A percentile compares a stretch with the other conserved stretches of the same genome.
Conservation (phyloP, 768 basidiomycete species). For the Mycena floridula region DNA sequence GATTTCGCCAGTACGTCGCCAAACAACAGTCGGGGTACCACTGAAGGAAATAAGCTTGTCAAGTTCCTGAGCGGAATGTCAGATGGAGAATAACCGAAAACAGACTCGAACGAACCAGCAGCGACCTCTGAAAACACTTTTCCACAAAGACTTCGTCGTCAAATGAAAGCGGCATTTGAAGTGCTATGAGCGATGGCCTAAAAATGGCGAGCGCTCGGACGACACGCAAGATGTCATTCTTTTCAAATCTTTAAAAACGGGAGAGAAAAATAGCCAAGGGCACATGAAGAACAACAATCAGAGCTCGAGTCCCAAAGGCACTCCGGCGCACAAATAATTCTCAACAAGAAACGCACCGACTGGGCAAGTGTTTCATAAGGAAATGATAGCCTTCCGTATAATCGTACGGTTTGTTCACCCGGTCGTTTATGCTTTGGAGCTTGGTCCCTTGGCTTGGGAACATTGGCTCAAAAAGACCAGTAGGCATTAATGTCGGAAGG, state of each 20-base stretch:
- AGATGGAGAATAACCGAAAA: conserved; percentile 5
- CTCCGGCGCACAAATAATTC: conserved; percentile 29
- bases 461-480: conserved; percentile 23
- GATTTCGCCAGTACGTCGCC: conserved; percentile 97
- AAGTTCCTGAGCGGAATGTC: conserved; percentile 64
- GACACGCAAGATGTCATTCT: conserved; percentile 90
- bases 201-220: conserved; percentile 93
- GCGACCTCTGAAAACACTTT: conserved; percentile 88
- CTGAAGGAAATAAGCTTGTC: conserved; percentile 96
- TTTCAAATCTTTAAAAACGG: conserved; percentile 70
- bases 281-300: conserved; percentile 24
- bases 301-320: conserved; percentile 37
- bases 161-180: conserved; percentile 95
- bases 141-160: conserved; percentile 98
- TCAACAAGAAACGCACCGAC: conserved; percentile 54
- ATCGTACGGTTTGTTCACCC: conserved; percentile 78
- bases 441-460: conserved; percentile 29
- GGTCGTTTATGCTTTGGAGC: conserved; percentile 55
- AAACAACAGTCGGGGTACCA: conserved; percentile 95
- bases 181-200: conserved; percentile 92
- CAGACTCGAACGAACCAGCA: conserved; percentile 53
- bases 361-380: conserved; percentile 89
- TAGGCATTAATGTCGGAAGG: no score
- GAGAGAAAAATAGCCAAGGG: conserved; percentile 8
- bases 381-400: conserved; percentile 97